Conservation (phyloP, 768 basidiomycete species). For the Tylopilus plumbeoviolaceoides region DNA sequence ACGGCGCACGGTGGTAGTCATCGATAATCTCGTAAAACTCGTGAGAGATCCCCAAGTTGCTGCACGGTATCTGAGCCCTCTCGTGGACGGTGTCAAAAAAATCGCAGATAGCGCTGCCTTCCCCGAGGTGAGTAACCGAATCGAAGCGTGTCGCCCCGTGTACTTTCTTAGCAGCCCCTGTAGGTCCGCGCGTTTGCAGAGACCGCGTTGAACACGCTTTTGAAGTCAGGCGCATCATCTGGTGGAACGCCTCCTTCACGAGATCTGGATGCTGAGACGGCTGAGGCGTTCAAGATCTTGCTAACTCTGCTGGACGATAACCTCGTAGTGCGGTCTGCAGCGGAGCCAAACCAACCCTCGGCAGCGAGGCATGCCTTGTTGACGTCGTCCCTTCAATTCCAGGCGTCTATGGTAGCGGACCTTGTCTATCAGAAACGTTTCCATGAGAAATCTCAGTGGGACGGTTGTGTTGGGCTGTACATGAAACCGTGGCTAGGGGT, state of each 20-base stretch:
- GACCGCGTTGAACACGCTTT: slow-evolving; percentile 72
- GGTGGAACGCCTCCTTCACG: slow-evolving; percentile 67
- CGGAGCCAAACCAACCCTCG: slow-evolving; percentile 48
- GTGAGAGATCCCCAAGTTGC: slow-evolving; percentile 90
- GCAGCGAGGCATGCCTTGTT: slow-evolving; percentile 55
- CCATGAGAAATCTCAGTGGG: slow-evolving; percentile 53
- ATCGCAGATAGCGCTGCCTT: slow-evolving; percentile 90
- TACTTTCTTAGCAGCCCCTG: slow-evolving; percentile 9
- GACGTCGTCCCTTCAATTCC: slow-evolving; percentile 61
- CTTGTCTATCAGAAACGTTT: slow-evolving; percentile 61
- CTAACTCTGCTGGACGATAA: slow-evolving; percentile 56
- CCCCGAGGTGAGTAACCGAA: slow-evolving; percentile 64
- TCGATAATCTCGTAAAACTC: slow-evolving; percentile 96
- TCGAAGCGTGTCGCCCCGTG: slow-evolving; percentile 4
- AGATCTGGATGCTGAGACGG: slow-evolving; percentile 62
- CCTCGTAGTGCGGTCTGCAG: slow-evolving; percentile 37
- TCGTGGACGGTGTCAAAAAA: slow-evolving; percentile 88
- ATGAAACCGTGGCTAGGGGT: slow-evolving; percentile 65
- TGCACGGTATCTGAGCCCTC: slow-evolving; percentile 78
- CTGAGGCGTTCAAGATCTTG: slow-evolving; percentile 51
- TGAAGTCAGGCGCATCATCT: slow-evolving; percentile 80
- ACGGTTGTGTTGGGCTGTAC: slow-evolving; percentile 68
- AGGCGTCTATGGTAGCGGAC: slow-evolving; percentile 72
- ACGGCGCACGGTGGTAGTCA: slow-evolving; percentile 88
- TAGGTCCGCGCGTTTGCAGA: slow-evolving; percentile 91